Percentiles rank a stretch among this genome's conserved stretches.
Conservation (phyloP, 2,329 filamentous ascomycete genomes). For the Colletotrichum australisinense region DNA sequence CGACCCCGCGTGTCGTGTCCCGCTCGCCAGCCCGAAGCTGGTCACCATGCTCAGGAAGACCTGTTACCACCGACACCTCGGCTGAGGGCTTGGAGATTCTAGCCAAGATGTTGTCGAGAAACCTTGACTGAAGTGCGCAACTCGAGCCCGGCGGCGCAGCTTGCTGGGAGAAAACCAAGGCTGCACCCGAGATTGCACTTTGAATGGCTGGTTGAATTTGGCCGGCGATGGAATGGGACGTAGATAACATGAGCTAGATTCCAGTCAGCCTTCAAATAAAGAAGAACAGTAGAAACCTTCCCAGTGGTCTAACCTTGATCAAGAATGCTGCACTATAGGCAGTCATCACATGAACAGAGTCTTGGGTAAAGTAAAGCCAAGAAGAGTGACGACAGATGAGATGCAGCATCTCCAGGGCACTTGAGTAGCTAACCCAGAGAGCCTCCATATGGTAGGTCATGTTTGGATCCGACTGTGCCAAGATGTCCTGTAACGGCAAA, state of each 20-base stretch:
- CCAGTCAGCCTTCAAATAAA: neutral
- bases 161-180: conserved; percentile 42
- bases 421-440: conserved; percentile 46
- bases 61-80: neutral
- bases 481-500: conserved; percentile 46
- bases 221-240: neutral
- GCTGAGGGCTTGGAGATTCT: conserved; percentile 2
- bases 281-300: neutral
- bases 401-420: conserved; percentile 44
- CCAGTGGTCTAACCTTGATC: conserved; percentile 44
- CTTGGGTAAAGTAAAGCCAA: conserved; percentile 52
- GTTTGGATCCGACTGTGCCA: conserved; percentile 38
- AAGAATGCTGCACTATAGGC: conserved; percentile 53
- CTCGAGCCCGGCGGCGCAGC: conserved; percentile 41
- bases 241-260: conserved; percentile 16
- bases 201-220: conserved; percentile 23
- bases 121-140: conserved; percentile 46
- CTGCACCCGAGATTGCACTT: conserved; percentile 34
- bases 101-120: conserved; percentile 40
- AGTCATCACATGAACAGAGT: conserved; percentile 55
- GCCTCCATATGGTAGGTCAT: conserved; percentile 42
- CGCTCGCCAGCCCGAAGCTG: neutral
- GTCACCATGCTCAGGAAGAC: neutral
- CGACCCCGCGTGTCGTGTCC: neutral
- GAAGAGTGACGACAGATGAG: conserved; percentile 44